Percentiles rank a stretch among this genome's conserved stretches.
Evolutionary conservation across 1,139 yeast genomes (phyloP).

Genomic region (Saccharomyces hybrid): DNA sequence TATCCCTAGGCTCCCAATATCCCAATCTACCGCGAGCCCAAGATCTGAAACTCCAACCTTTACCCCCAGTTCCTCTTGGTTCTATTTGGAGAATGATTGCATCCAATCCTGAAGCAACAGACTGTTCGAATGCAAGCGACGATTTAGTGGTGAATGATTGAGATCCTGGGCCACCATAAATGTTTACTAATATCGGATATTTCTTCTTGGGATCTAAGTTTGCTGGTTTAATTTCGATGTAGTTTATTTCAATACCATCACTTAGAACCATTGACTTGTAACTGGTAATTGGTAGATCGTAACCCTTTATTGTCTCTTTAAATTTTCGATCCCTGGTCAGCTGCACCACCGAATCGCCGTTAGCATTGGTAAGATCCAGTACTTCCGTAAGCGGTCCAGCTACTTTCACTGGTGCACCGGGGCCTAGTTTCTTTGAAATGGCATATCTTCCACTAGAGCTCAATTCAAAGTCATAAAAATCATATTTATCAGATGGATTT

Average conservation of each 20-base stretch:
- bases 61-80: conserved; percentile 91
- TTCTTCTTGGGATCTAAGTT: conserved; percentile 50
- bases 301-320: conserved; percentile 30
- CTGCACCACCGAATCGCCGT: conserved; percentile 11
- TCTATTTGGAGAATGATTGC: conserved; percentile 77
- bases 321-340: conserved; percentile 29
- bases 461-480: conserved; percentile 23
- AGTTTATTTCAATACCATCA: conserved; percentile 47
- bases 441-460: conserved; percentile 29
- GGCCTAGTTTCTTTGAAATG: conserved; percentile 23
- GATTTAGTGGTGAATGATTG: conserved; percentile 55
- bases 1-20: conserved; percentile 79
- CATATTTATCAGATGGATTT: conserved; percentile 16
- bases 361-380: conserved; percentile 11
- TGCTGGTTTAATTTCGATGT: conserved; percentile 70
- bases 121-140: conserved; percentile 57
- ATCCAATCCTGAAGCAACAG: conserved; percentile 59
- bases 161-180: conserved; percentile 94
- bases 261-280: conserved; percentile 45
- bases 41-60: conserved; percentile 69
- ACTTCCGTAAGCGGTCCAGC: conserved; percentile 25
- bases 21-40: conserved; percentile 70
- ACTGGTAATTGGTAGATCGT: conserved; percentile 49
- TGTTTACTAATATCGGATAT: conserved; percentile 75
- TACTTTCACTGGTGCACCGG: conserved; percentile 20